Conservation (phyloP, 768 basidiomycete species). For the Boletus pseudopeckii region DNA sequence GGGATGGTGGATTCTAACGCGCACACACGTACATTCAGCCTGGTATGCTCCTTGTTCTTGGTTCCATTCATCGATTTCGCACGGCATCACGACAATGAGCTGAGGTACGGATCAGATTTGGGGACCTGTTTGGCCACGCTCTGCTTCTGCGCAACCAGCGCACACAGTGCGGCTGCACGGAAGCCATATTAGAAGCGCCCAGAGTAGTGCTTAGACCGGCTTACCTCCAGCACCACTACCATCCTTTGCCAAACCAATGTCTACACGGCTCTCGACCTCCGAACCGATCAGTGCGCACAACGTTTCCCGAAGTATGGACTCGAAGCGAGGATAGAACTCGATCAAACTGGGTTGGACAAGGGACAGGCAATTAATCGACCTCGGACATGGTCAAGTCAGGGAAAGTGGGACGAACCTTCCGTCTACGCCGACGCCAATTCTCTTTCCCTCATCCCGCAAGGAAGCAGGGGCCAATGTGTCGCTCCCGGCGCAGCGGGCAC, state of each 20-base stretch:
- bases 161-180: slow-evolving; percentile 75
- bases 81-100: slow-evolving; percentile 20
- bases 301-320: slow-evolving; percentile 68
- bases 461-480: slow-evolving; percentile 18
- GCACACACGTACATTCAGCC: slow-evolving; percentile 6
- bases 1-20: not conserved
- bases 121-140: slow-evolving; percentile 9
- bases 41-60: not conserved
- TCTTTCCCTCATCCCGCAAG: slow-evolving; percentile 38
- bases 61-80: not conserved
- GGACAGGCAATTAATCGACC: not conserved
- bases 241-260: slow-evolving; percentile 93
- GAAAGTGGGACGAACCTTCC: slow-evolving; percentile 59
- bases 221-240: slow-evolving; percentile 96
- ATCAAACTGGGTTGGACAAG: slow-evolving; percentile 55
- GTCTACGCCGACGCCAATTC: slow-evolving; percentile 84
- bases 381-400: not conserved
- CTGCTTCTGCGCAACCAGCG: slow-evolving; percentile 44
- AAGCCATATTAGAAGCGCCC: not conserved
- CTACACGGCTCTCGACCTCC: slow-evolving; percentile 73
- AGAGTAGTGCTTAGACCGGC: slow-evolving; percentile 20
- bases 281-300: slow-evolving; percentile 73
- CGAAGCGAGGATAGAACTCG: slow-evolving; percentile 89
- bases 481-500: slow-evolving; percentile 47
- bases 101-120: slow-evolving; percentile 16